These are phyloP conservation scores for Citrus australasica DNA, from an alignment of 345 rosid genomes.

Conservation along the genomic window DNA sequence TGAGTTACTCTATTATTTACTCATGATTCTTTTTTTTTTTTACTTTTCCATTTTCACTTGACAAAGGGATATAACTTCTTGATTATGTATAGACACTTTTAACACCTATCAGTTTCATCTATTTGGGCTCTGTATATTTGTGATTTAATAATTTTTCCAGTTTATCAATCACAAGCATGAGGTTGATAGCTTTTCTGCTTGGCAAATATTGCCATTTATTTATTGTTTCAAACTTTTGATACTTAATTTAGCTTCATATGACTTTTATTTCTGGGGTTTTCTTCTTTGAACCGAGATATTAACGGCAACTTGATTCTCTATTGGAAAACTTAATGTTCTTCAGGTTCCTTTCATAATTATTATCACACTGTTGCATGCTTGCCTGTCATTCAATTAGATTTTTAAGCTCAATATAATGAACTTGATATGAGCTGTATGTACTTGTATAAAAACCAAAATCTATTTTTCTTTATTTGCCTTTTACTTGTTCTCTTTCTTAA, in stretches of 20 bases:
- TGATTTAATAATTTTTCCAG: not conserved
- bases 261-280: not conserved
- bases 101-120: not conserved
- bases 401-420: not conserved
- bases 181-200: not conserved
- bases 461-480: slow-evolving; percentile 6
- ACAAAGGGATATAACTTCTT: not conserved
- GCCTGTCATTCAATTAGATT: not conserved
- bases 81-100: not conserved
- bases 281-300: not conserved
- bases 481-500: not conserved
- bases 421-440: slow-evolving; percentile 23
- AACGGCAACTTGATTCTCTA: not conserved
- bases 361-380: slow-evolving; percentile 16
- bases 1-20: not conserved
- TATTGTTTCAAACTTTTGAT: not conserved
- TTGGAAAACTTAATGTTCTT: not conserved
- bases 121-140: not conserved
- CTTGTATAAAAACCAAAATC: slow-evolving; percentile 14
- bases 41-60: not conserved
- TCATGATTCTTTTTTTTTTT: not conserved
- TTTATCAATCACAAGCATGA: not conserved
- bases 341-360: slow-evolving; percentile 20
- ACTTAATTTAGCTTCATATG: not conserved
- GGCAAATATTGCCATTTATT: not conserved